A percentile compares a stretch with the other conserved stretches of the same genome.
Conservation (phyloP, 768 basidiomycete species). For the Tulasnella sp. region DNA sequence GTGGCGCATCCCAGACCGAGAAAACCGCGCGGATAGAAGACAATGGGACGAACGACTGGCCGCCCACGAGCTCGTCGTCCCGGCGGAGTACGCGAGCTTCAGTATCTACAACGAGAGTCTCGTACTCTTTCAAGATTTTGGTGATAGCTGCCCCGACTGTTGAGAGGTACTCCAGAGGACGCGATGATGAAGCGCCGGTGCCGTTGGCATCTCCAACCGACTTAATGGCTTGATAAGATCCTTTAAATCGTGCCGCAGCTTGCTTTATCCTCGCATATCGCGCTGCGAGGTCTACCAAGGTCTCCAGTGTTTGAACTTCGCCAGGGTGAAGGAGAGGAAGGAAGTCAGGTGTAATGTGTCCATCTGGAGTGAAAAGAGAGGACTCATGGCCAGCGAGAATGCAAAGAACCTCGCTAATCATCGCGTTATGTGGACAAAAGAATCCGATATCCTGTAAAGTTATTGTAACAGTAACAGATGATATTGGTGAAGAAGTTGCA, state of each 20-base stretch:
- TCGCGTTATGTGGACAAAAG: constrained; percentile 29
- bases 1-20: constrained; percentile 79
- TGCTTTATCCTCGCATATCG: constrained; percentile 65
- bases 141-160: constrained; percentile 65
- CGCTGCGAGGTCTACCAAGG: constrained; percentile 61
- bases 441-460: too few species aligned
- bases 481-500: too few species aligned
- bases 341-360: constrained; percentile 48
- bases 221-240: neutral
- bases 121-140: constrained; percentile 72
- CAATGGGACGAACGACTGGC: constrained; percentile 73
- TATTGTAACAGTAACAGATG: too few species aligned
- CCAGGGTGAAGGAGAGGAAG: constrained; percentile 74
- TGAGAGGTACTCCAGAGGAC: constrained; percentile 48
- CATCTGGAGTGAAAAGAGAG: constrained; percentile 50
- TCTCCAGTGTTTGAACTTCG: constrained; percentile 74
- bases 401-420: constrained; percentile 85
- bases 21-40: constrained; percentile 76
- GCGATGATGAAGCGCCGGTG: constrained; percentile 19
- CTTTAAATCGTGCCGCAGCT: constrained; percentile 31
- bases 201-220: neutral
- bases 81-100: constrained; percentile 69
- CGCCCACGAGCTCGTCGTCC: constrained; percentile 67
- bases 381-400: constrained; percentile 82
- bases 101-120: constrained; percentile 64